These are phyloP conservation scores for Fraxinus excelsior DNA, from an alignment of 257 asterid genomes.

Conservation along the genomic window DNA sequence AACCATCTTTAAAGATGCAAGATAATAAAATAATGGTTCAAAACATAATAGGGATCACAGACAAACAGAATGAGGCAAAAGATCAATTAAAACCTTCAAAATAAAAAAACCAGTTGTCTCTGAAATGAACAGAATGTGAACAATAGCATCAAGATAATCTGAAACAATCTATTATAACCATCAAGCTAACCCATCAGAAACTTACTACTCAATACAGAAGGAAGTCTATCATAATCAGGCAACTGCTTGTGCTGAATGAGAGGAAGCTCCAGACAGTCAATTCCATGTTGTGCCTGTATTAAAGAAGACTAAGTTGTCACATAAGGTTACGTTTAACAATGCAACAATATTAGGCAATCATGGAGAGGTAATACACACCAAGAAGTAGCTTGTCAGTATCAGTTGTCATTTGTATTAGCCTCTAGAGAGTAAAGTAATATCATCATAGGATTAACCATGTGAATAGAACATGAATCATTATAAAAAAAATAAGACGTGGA, in stretches of 20 bases:
- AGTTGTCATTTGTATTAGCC: not conserved
- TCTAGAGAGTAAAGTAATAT: not conserved
- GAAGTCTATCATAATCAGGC: slow-evolving; percentile 56
- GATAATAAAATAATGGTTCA: not conserved
- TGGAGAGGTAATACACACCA: not conserved
- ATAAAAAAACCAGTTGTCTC: not conserved
- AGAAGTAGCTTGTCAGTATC: not conserved
- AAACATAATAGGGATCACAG: not conserved
- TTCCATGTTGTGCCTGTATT: slow-evolving; percentile 58
- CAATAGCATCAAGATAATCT: not conserved
- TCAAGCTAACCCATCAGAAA: slow-evolving; percentile 16
- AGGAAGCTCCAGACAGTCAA: slow-evolving; percentile 77
- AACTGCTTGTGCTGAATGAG: slow-evolving; percentile 71
- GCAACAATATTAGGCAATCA: not conserved
- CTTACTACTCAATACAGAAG: slow-evolving; percentile 60
- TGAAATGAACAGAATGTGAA: not conserved
- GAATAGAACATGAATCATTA: not conserved
- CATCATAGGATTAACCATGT: not conserved
- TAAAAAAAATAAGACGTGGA: not conserved
- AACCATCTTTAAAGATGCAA: not conserved
- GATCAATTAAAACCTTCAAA: not conserved
- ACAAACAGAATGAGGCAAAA: not conserved
- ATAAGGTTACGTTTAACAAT: not conserved
- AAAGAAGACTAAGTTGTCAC: not conserved
- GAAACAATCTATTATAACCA: not conserved